Percentiles rank a stretch among this genome's conserved stretches.
phyloP scores from a whole-genome alignment of 2,329 filamentous ascomycete genomes.

The Calonectria crousiana region DNA sequence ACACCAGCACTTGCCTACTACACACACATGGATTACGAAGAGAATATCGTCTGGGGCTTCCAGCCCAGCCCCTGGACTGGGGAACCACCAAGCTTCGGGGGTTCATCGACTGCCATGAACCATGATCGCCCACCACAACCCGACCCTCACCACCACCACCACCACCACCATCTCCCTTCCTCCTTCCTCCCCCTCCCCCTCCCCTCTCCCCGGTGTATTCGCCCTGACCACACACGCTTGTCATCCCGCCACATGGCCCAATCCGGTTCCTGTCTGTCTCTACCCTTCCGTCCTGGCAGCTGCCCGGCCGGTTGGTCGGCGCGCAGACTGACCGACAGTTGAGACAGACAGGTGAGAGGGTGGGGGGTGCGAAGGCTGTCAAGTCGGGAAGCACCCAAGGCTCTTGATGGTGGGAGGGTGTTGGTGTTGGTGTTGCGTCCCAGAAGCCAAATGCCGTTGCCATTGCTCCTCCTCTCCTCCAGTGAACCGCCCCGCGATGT shows the following conservation, averaged over 20 bases:
- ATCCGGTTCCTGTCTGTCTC: slow-evolving; percentile 21
- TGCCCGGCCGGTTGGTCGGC: slow-evolving; percentile 32
- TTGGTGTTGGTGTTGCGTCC: slow-evolving; percentile 12
- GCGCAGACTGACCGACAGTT: slow-evolving; percentile 15
- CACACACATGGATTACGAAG: slow-evolving; percentile 5
- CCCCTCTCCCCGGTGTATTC: slow-evolving; percentile 8
- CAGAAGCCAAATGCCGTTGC: slow-evolving; percentile 12
- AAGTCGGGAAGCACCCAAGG: slow-evolving; percentile 11
- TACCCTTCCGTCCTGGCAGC: slow-evolving; percentile 28
- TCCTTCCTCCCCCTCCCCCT: not conserved
- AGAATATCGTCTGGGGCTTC: slow-evolving; percentile 23
- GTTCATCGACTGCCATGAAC: slow-evolving; percentile 42
- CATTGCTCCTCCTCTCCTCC: slow-evolving; percentile 6
- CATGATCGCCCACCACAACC: slow-evolving; percentile 38
- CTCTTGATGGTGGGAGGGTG: slow-evolving; percentile 9
- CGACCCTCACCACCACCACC: slow-evolving; percentile 19
- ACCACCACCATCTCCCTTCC: not conserved
- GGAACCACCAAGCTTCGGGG: slow-evolving; percentile 35
- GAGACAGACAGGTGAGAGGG: slow-evolving; percentile 15
- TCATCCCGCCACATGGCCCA: slow-evolving; percentile 31
- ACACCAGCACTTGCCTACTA: not conserved
- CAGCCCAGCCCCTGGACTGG: slow-evolving; percentile 9
- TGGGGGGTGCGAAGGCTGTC: slow-evolving; percentile 18
- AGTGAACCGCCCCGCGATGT: slow-evolving; percentile 26
- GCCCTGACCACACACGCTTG: slow-evolving; percentile 14